These are phyloP conservation scores for Barbarea vulgaris DNA, from an alignment of 345 rosid species.

Conservation along the genomic window DNA sequence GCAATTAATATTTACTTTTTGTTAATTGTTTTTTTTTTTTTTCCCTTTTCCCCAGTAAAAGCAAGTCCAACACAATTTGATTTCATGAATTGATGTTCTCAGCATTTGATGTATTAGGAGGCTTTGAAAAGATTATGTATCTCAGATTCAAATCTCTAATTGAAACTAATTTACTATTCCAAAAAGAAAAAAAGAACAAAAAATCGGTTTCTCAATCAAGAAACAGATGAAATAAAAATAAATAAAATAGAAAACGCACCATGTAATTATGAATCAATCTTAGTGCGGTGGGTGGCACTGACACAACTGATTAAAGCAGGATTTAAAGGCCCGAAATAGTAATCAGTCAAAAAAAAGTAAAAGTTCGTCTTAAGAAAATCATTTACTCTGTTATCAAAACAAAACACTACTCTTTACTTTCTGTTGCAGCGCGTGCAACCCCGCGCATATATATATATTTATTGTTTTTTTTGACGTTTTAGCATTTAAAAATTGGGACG, in stretches of 20 bases:
- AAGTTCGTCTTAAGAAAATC: conserved; percentile 27
- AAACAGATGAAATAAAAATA: not conserved
- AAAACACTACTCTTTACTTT: not conserved
- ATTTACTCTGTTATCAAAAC: conserved; percentile 9
- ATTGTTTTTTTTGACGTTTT: conserved; percentile 13
- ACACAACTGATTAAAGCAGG: conserved; percentile 52
- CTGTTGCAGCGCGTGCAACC: conserved; percentile 16
- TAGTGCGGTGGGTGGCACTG: conserved; percentile 84
- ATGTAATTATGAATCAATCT: conserved; percentile 63
- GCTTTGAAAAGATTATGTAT: not conserved
- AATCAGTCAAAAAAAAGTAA: conserved; percentile 35
- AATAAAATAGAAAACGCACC: conserved; percentile 27
- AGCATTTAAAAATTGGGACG: not conserved
- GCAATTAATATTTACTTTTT: not conserved
- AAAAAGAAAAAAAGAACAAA: not conserved
- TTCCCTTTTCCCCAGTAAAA: too few species aligned
- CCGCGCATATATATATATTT: not conserved
- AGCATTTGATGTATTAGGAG: not conserved
- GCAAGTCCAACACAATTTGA: not conserved
- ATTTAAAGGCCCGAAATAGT: conserved; percentile 49
- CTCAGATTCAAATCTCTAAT: not conserved
- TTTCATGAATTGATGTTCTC: not conserved
- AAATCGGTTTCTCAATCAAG: not conserved
- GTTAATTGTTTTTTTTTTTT: not conserved
- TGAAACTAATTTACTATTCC: not conserved